A percentile compares a stretch with the other conserved stretches of the same genome.
Conservation (phyloP, 352 stramenopile genomes). For the Pythium sp. region DNA sequence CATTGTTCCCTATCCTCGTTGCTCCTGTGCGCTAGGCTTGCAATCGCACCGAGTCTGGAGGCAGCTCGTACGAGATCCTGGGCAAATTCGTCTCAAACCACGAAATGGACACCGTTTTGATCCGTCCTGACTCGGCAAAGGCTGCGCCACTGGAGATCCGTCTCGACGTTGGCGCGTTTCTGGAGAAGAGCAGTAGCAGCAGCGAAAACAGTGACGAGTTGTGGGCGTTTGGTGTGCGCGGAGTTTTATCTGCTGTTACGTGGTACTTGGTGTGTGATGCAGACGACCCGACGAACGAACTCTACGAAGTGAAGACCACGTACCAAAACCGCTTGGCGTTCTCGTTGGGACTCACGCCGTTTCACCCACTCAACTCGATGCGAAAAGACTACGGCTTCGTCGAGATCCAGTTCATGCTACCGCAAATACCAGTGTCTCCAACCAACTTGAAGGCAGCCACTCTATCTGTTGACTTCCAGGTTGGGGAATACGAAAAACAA, state of each 20-base stretch:
- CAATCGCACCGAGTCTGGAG: constrained; percentile 79
- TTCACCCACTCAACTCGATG: constrained; percentile 43
- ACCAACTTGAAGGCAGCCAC: background rate
- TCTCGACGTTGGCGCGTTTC: constrained; percentile 60
- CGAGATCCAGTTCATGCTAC: constrained; percentile 26
- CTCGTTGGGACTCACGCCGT: constrained; percentile 49
- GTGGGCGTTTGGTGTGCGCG: constrained; percentile 68
- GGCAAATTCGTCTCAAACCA: constrained; percentile 54
- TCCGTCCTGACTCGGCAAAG: constrained; percentile 61
- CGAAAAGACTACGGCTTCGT: constrained; percentile 47
- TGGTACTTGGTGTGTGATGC: constrained; percentile 75
- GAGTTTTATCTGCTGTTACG: constrained; percentile 46
- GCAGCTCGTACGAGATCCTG: constrained; percentile 67
- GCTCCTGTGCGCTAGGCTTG: constrained; percentile 35
- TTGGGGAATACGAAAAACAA: background rate
- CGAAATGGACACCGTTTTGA: constrained; percentile 50
- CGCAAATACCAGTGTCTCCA: background rate
- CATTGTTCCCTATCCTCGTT: background rate
- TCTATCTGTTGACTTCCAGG: background rate
- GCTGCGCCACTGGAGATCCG: constrained; percentile 52
- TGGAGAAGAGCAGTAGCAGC: constrained; percentile 16
- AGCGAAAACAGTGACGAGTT: background rate
- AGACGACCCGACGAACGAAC: constrained; percentile 55
- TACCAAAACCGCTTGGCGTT: constrained; percentile 68
- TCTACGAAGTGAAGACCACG: constrained; percentile 51